These are phyloP conservation scores for Cladosporium sp. DNA, from an alignment of 2,329 filamentous ascomycete species.

Conservation along the genomic window DNA sequence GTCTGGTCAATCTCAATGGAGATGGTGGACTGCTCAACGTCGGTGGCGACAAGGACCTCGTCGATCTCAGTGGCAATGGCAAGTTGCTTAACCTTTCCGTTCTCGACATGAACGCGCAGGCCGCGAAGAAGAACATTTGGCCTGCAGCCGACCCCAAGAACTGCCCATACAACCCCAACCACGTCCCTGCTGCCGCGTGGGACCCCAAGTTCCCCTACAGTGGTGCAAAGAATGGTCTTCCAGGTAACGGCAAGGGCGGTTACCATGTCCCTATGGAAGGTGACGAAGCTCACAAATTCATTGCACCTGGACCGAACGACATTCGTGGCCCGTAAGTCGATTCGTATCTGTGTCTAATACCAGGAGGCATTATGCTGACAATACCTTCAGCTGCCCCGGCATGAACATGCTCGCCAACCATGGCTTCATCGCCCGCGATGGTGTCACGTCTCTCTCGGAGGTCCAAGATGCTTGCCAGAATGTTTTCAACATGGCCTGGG, in stretches of 20 bases:
- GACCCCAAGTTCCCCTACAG: constrained; percentile 36
- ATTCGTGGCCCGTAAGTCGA: constrained; percentile 36
- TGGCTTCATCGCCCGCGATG: constrained; percentile 38
- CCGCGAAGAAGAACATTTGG: neutral
- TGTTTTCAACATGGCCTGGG: constrained; percentile 40
- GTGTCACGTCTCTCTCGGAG: constrained; percentile 37
- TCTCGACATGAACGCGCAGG: neutral
- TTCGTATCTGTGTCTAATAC: neutral
- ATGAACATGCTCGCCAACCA: constrained; percentile 39
- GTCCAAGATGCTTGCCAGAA: constrained; percentile 40
- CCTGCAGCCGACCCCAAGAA: constrained; percentile 18
- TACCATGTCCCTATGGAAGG: constrained; percentile 40
- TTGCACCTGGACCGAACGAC: constrained; percentile 33
- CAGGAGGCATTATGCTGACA: neutral
- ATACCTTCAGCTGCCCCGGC: constrained; percentile 21
- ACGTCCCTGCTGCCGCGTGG: constrained; percentile 31
- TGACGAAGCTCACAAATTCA: constrained; percentile 35
- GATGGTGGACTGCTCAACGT: constrained; percentile 15
- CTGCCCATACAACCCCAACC: constrained; percentile 36
- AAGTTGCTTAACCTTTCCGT: constrained; percentile 11
- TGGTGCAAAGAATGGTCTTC: constrained; percentile 37
- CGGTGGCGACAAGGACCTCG: neutral
- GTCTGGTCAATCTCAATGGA: constrained; percentile 15
- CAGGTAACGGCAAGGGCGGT: constrained; percentile 38
- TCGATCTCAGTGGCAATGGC: constrained; percentile 12